A percentile compares a stretch with the other conserved stretches of the same genome.
Evolutionary conservation across 1,139 yeast species (phyloP).

Genomic region (Saccharomyces hybrid): DNA sequence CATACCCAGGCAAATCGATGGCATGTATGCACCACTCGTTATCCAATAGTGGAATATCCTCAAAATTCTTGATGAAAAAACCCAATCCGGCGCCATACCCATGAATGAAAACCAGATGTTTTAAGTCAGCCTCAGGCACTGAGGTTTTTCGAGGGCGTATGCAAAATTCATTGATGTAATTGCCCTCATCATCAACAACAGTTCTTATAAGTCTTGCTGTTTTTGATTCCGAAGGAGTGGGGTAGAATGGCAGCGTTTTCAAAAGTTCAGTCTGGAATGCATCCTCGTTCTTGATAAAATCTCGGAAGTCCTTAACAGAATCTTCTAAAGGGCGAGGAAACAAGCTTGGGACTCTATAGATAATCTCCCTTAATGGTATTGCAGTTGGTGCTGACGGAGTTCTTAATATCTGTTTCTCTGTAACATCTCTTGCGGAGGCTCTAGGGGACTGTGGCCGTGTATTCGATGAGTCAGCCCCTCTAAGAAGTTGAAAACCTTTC

Average conservation of each 20-base stretch:
- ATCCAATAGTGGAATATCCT: constrained; percentile 24
- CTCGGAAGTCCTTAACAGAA: constrained; percentile 45
- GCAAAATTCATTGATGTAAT: constrained; percentile 57
- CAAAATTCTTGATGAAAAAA: constrained; percentile 56
- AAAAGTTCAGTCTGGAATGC: constrained; percentile 49
- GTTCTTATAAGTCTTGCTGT: constrained; percentile 32
- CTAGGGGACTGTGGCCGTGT: not conserved
- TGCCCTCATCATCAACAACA: constrained; percentile 37
- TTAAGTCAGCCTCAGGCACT: constrained; percentile 7
- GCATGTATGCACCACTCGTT: constrained; percentile 61
- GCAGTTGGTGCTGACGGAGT: constrained; percentile 28
- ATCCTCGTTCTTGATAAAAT: constrained; percentile 12
- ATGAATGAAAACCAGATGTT: constrained; percentile 58
- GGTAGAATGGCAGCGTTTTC: constrained; percentile 34
- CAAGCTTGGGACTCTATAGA: constrained; percentile 33
- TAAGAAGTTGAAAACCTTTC: not conserved
- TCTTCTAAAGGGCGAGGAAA: constrained; percentile 53
- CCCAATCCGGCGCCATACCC: constrained; percentile 81
- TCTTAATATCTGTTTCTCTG: not conserved
- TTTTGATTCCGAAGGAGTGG: constrained; percentile 26
- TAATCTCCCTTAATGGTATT: constrained; percentile 22
- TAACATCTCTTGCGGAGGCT: not conserved
- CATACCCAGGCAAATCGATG: constrained; percentile 68
- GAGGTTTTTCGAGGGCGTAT: constrained; percentile 40
- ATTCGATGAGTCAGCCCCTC: not conserved